Percentiles rank a stretch among this genome's conserved stretches.
Evolutionary conservation across 192 early-diverging fungal species (phyloP).

Genomic region (Rhizophagus prolifer): DNA sequence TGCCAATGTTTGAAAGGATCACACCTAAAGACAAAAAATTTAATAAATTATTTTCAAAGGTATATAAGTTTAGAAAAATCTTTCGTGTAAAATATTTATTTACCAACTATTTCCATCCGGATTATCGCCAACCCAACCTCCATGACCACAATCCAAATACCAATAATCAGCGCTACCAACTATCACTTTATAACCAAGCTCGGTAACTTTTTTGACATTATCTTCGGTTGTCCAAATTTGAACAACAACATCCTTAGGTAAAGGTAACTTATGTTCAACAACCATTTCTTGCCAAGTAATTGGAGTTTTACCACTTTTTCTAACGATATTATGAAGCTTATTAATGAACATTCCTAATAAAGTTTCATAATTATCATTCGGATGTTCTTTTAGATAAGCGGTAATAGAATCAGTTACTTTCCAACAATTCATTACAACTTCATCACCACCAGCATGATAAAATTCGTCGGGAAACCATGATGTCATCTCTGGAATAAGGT

Average conservation of each 20-base stretch:
- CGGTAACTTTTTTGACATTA: slow-evolving; percentile 57
- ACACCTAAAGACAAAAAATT: slow-evolving; percentile 41
- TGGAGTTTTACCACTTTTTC: slow-evolving; percentile 46
- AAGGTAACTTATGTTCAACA: slow-evolving; percentile 48
- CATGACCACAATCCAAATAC: slow-evolving; percentile 81
- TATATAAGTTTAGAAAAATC: not conserved
- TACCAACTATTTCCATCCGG: slow-evolving; percentile 37
- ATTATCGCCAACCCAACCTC: slow-evolving; percentile 60
- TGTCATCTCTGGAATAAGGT: slow-evolving; percentile 67
- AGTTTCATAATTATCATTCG: slow-evolving; percentile 26
- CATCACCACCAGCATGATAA: slow-evolving; percentile 79
- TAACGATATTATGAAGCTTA: slow-evolving; percentile 48
- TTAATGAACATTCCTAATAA: slow-evolving; percentile 47
- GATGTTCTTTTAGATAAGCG: slow-evolving; percentile 33
- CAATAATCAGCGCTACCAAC: slow-evolving; percentile 63
- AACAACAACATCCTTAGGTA: slow-evolving; percentile 62
- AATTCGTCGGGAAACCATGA: slow-evolving; percentile 67
- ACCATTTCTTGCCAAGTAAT: slow-evolving; percentile 84
- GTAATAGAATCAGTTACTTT: slow-evolving; percentile 40
- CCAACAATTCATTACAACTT: slow-evolving; percentile 74
- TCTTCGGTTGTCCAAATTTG: slow-evolving; percentile 69
- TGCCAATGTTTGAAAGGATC: slow-evolving; percentile 78
- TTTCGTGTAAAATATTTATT: not conserved
- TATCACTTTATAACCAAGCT: slow-evolving; percentile 67
- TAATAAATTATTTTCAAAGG: not conserved